Evolutionary conservation across 768 basidiomycete species (phyloP).

Genomic region (Phaffia tasmanica): DNA sequence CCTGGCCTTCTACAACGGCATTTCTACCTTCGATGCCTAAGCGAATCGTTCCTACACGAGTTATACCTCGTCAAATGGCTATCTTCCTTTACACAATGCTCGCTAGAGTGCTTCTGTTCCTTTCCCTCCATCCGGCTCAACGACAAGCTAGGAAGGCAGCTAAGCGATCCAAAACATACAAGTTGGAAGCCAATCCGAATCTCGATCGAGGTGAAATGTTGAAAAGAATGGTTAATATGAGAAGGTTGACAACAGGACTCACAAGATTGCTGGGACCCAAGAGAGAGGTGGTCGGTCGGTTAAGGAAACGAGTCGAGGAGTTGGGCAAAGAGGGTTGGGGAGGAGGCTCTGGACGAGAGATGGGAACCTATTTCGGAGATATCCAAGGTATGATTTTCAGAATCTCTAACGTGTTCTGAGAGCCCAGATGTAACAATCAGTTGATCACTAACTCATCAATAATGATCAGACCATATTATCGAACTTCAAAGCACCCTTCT

Average conservation of each 20-base stretch:
- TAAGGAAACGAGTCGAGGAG: slow-evolving; percentile 58
- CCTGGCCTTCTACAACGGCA: neutral
- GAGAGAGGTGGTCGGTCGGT: slow-evolving; percentile 65
- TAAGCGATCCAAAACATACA: slow-evolving; percentile 8
- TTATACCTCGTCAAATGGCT: no score
- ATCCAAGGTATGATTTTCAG: slow-evolving; percentile 58
- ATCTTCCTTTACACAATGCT: slow-evolving; percentile 12
- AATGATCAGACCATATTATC: slow-evolving; percentile 65
- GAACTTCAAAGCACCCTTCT: slow-evolving; percentile 70
- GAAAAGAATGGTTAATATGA: slow-evolving; percentile 64
- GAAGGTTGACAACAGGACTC: slow-evolving; percentile 67
- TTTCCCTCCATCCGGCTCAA: slow-evolving; percentile 31
- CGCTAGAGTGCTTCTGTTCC: slow-evolving; percentile 30
- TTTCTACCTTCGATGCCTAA: neutral
- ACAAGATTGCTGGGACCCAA: slow-evolving; percentile 66
- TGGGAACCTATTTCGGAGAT: slow-evolving; percentile 81
- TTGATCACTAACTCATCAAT: neutral
- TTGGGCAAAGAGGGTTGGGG: slow-evolving; percentile 35
- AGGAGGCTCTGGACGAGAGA: slow-evolving; percentile 50
- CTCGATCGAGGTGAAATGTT: slow-evolving; percentile 44
- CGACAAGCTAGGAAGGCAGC: slow-evolving; percentile 26
- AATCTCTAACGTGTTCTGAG: neutral
- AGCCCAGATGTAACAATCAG: neutral
- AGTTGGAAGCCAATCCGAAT: neutral
- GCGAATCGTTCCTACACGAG: neutral